Conservation (phyloP, 164 flowering plant species). For the Stephania cephalantha region DNA sequence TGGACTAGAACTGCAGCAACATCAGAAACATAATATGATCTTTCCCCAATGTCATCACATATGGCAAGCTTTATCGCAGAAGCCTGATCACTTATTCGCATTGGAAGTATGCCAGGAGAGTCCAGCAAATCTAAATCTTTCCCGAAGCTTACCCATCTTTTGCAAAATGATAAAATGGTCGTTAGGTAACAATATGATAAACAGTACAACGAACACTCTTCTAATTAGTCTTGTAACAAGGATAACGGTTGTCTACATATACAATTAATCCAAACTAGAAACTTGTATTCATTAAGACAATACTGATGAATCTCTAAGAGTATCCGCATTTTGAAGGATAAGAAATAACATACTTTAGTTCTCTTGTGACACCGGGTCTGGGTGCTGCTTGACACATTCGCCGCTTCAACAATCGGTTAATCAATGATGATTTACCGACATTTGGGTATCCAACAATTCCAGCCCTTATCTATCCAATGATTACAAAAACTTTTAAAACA, state of each 20-base stretch:
- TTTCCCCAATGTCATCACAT: slow-evolving; percentile 98
- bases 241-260: not conserved
- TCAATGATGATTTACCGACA: slow-evolving; percentile 97
- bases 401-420: slow-evolving; percentile 88
- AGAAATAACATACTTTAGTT: slow-evolving; percentile 49
- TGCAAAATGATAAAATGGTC: not conserved
- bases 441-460: slow-evolving; percentile 98
- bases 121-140: slow-evolving; percentile 84
- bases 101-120: slow-evolving; percentile 95
- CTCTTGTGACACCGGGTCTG: slow-evolving; percentile 94
- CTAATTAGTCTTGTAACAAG: not conserved
- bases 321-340: not conserved
- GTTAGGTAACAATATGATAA: not conserved
- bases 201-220: not conserved
- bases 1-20: slow-evolving; percentile 92
- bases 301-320: not conserved
- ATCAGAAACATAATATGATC: slow-evolving; percentile 77
- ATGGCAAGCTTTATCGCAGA: slow-evolving; percentile 96
- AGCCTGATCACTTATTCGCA: slow-evolving; percentile 88
- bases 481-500: not conserved
- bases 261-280: not conserved
- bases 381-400: slow-evolving; percentile 96
- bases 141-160: slow-evolving; percentile 91
- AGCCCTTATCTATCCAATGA: slow-evolving; percentile 68
- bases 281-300: not conserved